Base-by-base conservation (phyloP, 352 stramenopile genomes). In the Peronospora belbahrii region DNA sequence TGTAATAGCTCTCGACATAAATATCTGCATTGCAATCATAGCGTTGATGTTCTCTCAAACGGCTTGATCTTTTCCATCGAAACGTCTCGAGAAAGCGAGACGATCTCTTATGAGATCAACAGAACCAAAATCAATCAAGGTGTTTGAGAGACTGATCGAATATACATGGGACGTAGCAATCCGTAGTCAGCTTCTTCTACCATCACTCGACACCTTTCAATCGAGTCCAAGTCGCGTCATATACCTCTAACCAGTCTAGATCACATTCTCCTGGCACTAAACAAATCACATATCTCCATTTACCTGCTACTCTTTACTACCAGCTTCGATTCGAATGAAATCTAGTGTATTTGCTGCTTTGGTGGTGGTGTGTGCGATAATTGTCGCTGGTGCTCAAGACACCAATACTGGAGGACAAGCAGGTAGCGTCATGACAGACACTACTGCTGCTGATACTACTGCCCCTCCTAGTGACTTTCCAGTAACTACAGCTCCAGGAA, bases 301-400 rank as follows among this genome's bases (percentile, higher is more conserved):
- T 49, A 20, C 43, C 6, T 43, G 4, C 14, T 30, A 25, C 9
- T 31, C 37, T 41, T 19, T 23, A 20, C 34, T 28, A 20, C 15
- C 11, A 9, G 22, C 37, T 40, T 44, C 27, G 13, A 36, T 20
- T 13, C 49, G 39, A 28, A 48, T 47, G 31, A 56, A 51, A n/a
- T 25, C 51, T 10, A 39, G 22, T 6, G 23, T 34, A 7, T 39
- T 56, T 17, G 23, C 41, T 39, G 13, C 34, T 52, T 23, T 65
- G 15, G 15, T 60, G 3, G 6, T 56, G 4, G 6, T 56, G 4
- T 46, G 39, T 39, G 28, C 24, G 7, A 28, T 59, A 28, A 48
- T 32, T 20, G 25, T 60, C 32, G 43, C 38, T 38, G 27, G 39
- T 27, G 56, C 56, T 52, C 56, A 65, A 52, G 49, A 65, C 22